Percentiles rank a stretch among this genome's conserved stretches.
phyloP scores from a whole-genome alignment of 129 eudicot genomes.

The Artemisia tridentata region DNA sequence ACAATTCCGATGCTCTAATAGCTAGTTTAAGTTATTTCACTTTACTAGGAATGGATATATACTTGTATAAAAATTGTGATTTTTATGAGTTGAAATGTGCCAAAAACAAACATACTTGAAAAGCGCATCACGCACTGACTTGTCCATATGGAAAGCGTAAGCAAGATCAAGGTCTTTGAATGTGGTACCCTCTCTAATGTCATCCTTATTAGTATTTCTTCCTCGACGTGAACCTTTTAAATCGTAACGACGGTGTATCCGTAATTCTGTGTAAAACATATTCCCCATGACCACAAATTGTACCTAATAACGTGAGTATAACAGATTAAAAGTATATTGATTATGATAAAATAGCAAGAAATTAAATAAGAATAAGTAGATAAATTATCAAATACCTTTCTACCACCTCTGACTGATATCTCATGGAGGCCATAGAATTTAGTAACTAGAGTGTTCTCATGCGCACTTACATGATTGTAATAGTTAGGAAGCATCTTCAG shows the following conservation, averaged over 20 bases:
- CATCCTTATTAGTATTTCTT: slow-evolving; percentile 61
- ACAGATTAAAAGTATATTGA: not conserved
- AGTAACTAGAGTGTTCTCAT: slow-evolving; percentile 82
- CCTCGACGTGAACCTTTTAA: slow-evolving; percentile 81
- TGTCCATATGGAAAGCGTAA: slow-evolving; percentile 79
- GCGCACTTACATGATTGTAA: slow-evolving; percentile 58
- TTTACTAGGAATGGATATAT: too few relatives aligned
- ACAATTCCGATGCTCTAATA: too few relatives aligned
- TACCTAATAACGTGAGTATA: slow-evolving; percentile 44
- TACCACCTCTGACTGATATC: slow-evolving; percentile 53
- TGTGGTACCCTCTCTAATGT: slow-evolving; percentile 52
- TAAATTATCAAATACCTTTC: slow-evolving; percentile 50
- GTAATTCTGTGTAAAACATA: slow-evolving; percentile 78
- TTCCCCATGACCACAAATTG: slow-evolving; percentile 95
- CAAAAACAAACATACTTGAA: slow-evolving; percentile 50
- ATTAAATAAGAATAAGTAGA: not conserved
- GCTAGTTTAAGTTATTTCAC: too few relatives aligned
- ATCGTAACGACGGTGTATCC: slow-evolving; percentile 81
- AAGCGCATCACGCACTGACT: slow-evolving; percentile 64
- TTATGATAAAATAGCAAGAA: not conserved
- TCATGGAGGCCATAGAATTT: slow-evolving; percentile 80
- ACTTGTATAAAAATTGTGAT: too few relatives aligned
- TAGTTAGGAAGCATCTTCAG: slow-evolving; percentile 82
- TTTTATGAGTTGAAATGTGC: not conserved
- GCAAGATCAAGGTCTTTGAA: slow-evolving; percentile 75